Base-by-base conservation (phyloP, 2,329 filamentous ascomycete species). In the Sporothrix dimorphospora region DNA sequence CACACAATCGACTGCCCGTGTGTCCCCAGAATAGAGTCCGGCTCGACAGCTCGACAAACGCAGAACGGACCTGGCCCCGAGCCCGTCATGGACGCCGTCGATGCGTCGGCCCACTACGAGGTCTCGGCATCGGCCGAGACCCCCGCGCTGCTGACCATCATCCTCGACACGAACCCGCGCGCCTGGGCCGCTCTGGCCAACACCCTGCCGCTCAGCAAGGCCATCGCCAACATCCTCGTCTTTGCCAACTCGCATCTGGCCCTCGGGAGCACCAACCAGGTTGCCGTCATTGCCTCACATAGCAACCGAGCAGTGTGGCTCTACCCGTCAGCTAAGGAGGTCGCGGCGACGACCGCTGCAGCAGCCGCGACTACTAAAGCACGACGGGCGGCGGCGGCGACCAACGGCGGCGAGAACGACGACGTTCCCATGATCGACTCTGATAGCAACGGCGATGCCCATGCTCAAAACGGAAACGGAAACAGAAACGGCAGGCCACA, bases 221-320 rank as follows among this genome's bases (percentile, higher is more conserved):
- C 94, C 74, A 86, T 99, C 73, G 93, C 95, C 74, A 89, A 95
- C 82, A 88, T 98, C 75, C 91, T 98, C 78, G 91, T 99, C 84
- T 98, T 98, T 83, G 91, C 98, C 83, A 98, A 99, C 81, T 94
- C 95, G 71, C 97, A 99, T 80, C 88, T 99, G 42, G 94, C 96
- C 76, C 94, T 95, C 80, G 97, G 94, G 82, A 95, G 96, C 81
- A 89, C 92, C 71, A 98, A 98, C 82, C 92, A 95, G 80, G 93
- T 98, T 66, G 94, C 94, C 74, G 88, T 99, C 19, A 89, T 99
- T 74, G 96, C 95, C 45, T 94, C 94, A 9, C 96, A 99, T 80
- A 91, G 90, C 76, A 91, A 96, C 78, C 90, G 92, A 75, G 93
- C 95, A 72, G 87, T 91, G 78, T 99, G 94, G 90, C 90, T 99